Evolutionary conservation across 2,329 filamentous ascomycete species (phyloP), one percentile per base, ranked within the genome.

Genomic region (Trichoderma harzianum): DNA sequence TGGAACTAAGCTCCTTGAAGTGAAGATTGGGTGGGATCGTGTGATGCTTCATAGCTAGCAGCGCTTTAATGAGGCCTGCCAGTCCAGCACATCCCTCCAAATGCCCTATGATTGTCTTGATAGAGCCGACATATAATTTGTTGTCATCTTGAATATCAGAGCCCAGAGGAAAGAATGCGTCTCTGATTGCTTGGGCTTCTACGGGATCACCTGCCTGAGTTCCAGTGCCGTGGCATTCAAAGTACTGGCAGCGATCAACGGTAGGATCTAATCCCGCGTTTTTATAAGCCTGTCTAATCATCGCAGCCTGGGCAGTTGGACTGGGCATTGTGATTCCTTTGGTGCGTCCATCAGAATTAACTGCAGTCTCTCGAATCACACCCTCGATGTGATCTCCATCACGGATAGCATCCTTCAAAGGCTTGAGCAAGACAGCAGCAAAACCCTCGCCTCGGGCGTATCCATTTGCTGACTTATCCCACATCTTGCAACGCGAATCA

Each of bases 401-500:
- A 7, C 36, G 36, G 36, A 39, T 39, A 39, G 36, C 36, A 8
- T 39, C 36, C 36, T 39, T 39, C 16, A 39, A 39, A 18, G 36
- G 36, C 16, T 39, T 39, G 7, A 39, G 36, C 36, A 39, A 8
- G 16, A 39, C 36, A 7, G 36, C 36, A 39, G 36, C 36, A 18
- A 39, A 39, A 3, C 36, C 36, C 7, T 39, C 36, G 7, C 36
- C 36, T 39, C 36, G 36, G 36, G 36, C 36, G 16, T 39, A 69
- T 12, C 65, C 65, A 43, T 69, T 43, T 3, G 65, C 65, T 36
- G 57, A n/a, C 18, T 36, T 43, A 43, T 69, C 65, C 78, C 81
- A 85, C 78, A 82, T 83, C 10, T 76, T 77, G 63, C 76, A 81
- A 10, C 78, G 74, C 7, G 81, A 79, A 30, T 57, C 30, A 12